Evolutionary conservation across 345 rosid species (phyloP), one percentile per base, ranked within the genome.

Genomic region (Citrus trifoliata): DNA sequence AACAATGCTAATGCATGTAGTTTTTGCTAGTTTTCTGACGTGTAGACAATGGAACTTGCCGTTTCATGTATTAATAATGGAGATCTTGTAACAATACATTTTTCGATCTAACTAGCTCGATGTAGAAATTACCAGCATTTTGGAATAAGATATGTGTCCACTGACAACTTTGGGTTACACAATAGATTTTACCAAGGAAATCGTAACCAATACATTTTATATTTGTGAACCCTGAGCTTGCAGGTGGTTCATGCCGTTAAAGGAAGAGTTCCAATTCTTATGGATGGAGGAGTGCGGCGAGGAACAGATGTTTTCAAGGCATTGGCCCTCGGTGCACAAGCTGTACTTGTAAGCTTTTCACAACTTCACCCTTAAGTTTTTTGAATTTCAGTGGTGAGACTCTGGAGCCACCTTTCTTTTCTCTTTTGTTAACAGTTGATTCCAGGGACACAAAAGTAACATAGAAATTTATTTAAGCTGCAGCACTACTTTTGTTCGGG

Each of bases 231-330:
- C 25, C 30, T 64, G 79, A 67, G 67, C 56, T 53, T 82, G 78
- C 85, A 93, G 98, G 86, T 95, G 78, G 97, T 91, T 76, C 86
- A 83, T 1, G 95, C 88, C 27, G 93, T 93, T 33, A 76, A 82
- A 82, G 93, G 98, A 66, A 91, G 82, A 77, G 74, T 93, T 80
- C 98, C 96, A 0, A 95, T 95, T 58, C 85, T 93, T 27, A 42
- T 93, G 42, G 96, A 95, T 82, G 98, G 98, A 76, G 98, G 98
- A 80, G 84, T 93, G 42, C 78, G 94, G 80, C 83, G 93, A 64
- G 99, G 97, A 74, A 93, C 97, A 0, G 95, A 95, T 76, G 84
- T 95, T 81, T 92, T 95, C 89, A 93, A 93, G 84, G 84, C 99
- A 0, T 80, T 95, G 75, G 93, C 97, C 19, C 93, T 92, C 2